phyloP scores from a whole-genome alignment of 257 asterid genomes.

The Penstemon eatonii region DNA sequence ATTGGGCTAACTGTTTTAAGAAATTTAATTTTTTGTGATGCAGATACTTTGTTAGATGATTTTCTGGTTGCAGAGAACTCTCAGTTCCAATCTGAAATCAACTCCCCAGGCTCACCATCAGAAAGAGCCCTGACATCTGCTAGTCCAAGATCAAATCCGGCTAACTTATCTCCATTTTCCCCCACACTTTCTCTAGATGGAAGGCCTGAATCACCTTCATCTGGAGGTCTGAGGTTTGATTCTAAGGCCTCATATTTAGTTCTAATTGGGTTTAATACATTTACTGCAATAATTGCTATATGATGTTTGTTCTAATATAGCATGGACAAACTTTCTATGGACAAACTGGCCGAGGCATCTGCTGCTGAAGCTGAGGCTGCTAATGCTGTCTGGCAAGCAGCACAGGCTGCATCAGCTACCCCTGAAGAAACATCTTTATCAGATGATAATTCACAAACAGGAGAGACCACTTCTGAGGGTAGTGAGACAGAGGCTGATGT shows the following conservation, averaged over 20 bases:
- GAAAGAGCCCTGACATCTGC: slow-evolving; percentile 47
- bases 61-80: slow-evolving; percentile 85
- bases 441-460: slow-evolving; percentile 69
- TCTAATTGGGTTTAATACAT: slow-evolving; percentile 21
- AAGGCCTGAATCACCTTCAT: slow-evolving; percentile 53
- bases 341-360: slow-evolving; percentile 87
- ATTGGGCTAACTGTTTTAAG: slow-evolving; percentile 10
- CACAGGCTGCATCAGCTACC: slow-evolving; percentile 68
- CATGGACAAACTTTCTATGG: slow-evolving; percentile 78
- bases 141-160: slow-evolving; percentile 53
- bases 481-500: slow-evolving; percentile 84
- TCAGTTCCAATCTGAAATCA: slow-evolving; percentile 40
- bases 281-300: slow-evolving; percentile 9
- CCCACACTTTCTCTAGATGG: slow-evolving; percentile 47
- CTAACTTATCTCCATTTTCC: slow-evolving; percentile 41
- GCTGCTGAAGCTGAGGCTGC: slow-evolving; percentile 99
- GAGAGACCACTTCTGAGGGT: slow-evolving; percentile 74
- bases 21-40: slow-evolving; percentile 20
- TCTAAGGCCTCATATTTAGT: slow-evolving; percentile 15
- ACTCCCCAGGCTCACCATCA: slow-evolving; percentile 47
- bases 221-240: slow-evolving; percentile 64
- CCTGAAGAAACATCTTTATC: slow-evolving; percentile 75
- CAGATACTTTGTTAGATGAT: slow-evolving; percentile 84
- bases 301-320: slow-evolving; percentile 40
- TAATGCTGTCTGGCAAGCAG: slow-evolving; percentile 93